Base-by-base conservation (phyloP, 169 alveolate genomes). In the Plasmodium blacklocki region DNA sequence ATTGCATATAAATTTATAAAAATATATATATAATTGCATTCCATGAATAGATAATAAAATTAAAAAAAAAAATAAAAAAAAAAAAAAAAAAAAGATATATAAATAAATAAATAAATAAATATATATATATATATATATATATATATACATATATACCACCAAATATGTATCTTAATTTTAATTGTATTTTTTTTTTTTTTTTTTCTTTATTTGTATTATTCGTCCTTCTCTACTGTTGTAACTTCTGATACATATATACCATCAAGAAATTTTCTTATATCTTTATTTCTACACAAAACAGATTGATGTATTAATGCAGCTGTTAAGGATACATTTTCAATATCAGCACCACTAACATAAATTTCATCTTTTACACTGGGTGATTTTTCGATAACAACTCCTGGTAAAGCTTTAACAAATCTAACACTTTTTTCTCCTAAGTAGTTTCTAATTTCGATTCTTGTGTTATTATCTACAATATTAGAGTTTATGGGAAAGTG, bases 401-500 rank as follows among this genome's bases (percentile, higher is more conserved):
- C 99, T 68, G 98, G 98, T 56, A 97, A 95, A 87, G 97, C 95
- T 67, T 93, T 95, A 66, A 98, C 98, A 11, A 96, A 95, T 91
- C 99, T 96, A 71, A 98, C 99, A 74, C 98, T 96, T 95, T 97
- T 97, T 95, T 99, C 99, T 58, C 99, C 99, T 94, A 99, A 94
- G 96, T 98, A 99, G 97, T 98, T 98, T 88, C 99, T 97, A 93
- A 99, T 96, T 95, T 98, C 99, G 88, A 99, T 97, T 68, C 97
- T 94, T 78, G 92, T 94, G 59, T 99, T 99, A 91, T 98, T 98
- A 78, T 97, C 96, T 39, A 97, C 94, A 87, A 98, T 96, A 95
- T 96, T 96, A 32, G 98, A 97, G 95, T 98, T 98, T 94, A 99
- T 99, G 88, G 99, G 99, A 97, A 98, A 98, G 95, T 99, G 99